Conservation (phyloP, 192 early-diverging fungal genomes). For the Entrophospora sp. region DNA sequence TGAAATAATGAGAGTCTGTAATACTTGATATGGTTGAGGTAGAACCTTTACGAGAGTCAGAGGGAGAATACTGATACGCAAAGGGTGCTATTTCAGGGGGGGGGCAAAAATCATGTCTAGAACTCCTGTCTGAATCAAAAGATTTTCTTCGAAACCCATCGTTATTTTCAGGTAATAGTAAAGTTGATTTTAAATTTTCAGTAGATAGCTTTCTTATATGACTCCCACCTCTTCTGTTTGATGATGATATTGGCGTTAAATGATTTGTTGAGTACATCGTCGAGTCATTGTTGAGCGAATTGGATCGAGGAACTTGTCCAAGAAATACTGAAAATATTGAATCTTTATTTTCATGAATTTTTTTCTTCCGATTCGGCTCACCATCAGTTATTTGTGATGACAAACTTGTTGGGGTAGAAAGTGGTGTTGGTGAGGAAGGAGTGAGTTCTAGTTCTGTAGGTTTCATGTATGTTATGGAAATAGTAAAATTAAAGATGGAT, state of each 20-base stretch:
- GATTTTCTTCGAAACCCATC: constrained; percentile 13
- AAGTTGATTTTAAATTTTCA: neutral
- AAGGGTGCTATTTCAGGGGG: constrained; percentile 16
- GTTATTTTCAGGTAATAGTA: neutral
- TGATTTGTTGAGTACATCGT: neutral
- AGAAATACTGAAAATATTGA: too few relatives aligned
- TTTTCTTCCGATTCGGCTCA: too few relatives aligned
- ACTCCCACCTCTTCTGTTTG: neutral
- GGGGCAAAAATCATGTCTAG: constrained; percentile 1
- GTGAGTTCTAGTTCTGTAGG: too few relatives aligned
- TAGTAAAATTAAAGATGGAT: too few relatives aligned
- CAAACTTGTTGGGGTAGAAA: too few relatives aligned
- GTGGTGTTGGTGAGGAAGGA: too few relatives aligned
- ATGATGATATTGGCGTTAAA: neutral
- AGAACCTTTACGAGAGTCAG: neutral
- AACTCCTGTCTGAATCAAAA: constrained; percentile 8
- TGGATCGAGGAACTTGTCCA: too few relatives aligned
- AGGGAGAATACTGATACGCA: neutral
- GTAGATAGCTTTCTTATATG: neutral
- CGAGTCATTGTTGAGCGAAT: too few relatives aligned
- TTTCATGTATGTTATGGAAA: too few relatives aligned
- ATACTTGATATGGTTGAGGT: neutral
- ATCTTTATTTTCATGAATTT: too few relatives aligned
- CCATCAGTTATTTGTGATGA: too few relatives aligned
- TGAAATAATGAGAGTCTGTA: neutral